phyloP scores from a whole-genome alignment of 768 basidiomycete species.

The Rhodotorula babjevae region DNA sequence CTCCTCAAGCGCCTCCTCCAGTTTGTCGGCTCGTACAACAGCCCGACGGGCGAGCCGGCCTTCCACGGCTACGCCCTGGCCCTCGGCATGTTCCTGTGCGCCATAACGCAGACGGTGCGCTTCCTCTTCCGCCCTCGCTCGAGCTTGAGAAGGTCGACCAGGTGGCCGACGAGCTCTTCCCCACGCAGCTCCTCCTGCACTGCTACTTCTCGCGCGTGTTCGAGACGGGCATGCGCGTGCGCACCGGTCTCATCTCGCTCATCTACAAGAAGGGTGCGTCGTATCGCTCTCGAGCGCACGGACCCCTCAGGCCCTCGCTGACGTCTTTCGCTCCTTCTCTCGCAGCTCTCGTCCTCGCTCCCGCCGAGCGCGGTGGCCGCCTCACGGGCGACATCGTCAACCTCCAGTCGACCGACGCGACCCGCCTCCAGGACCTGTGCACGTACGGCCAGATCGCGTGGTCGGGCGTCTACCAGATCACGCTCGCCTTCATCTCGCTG shows the following conservation, averaged over 20 bases:
- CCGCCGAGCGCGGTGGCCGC: conserved; percentile 68
- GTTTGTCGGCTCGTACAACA: conserved; percentile 75
- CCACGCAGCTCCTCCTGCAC: conserved; percentile 40
- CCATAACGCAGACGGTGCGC: conserved; percentile 70
- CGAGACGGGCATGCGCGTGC: conserved; percentile 74
- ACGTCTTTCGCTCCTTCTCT: background rate
- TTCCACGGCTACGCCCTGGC: conserved; percentile 73
- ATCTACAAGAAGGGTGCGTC: conserved; percentile 36
- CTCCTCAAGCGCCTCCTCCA: conserved; percentile 70
- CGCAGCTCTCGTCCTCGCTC: conserved; percentile 64
- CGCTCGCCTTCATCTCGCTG: conserved; percentile 79
- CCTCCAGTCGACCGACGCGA: conserved; percentile 60
- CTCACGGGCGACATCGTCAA: conserved; percentile 91
- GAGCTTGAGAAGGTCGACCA: no score
- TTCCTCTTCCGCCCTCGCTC: no score
- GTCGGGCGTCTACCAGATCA: conserved; percentile 84
- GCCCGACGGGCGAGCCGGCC: conserved; percentile 48
- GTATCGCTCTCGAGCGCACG: background rate
- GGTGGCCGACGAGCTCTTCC: background rate
- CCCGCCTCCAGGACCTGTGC: conserved; percentile 39
- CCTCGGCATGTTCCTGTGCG: conserved; percentile 69
- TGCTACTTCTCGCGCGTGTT: conserved; percentile 43
- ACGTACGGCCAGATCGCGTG: conserved; percentile 59
- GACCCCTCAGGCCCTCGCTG: background rate
- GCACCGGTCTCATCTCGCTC: conserved; percentile 67